Evolutionary conservation across 768 basidiomycete species (phyloP).

Genomic region (Suillus fuscotomentosus): DNA sequence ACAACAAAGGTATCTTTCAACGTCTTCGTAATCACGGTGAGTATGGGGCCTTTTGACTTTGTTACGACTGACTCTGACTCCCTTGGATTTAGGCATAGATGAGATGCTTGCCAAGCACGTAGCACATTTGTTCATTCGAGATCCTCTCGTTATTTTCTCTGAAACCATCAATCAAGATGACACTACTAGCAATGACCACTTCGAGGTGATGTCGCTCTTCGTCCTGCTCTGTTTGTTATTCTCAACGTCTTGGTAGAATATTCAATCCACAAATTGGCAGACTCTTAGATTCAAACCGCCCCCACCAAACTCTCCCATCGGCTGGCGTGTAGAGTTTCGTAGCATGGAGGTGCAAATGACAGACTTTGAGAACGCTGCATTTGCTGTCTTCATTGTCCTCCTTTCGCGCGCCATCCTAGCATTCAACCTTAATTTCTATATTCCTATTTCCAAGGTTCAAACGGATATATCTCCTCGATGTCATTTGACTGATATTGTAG

Average conservation of each 20-base stretch:
- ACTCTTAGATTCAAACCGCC: slow-evolving; percentile 98
- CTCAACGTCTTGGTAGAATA: slow-evolving; percentile 55
- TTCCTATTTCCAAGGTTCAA: slow-evolving; percentile 91
- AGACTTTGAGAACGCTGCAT: slow-evolving; percentile 98
- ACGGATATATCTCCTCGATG: neutral
- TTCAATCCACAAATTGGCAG: slow-evolving; percentile 99
- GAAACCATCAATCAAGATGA: slow-evolving; percentile 96
- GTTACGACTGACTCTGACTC: neutral
- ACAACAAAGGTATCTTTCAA: slow-evolving; percentile 70
- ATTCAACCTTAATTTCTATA: slow-evolving; percentile 91
- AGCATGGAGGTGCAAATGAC: slow-evolving; percentile 99
- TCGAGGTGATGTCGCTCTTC: slow-evolving; percentile 61
- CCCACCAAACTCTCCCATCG: slow-evolving; percentile 87
- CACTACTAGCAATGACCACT: slow-evolving; percentile 84
- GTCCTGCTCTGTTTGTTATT: neutral
- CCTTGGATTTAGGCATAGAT: slow-evolving; percentile 65
- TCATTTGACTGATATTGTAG: slow-evolving; percentile 3
- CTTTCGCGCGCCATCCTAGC: slow-evolving; percentile 90
- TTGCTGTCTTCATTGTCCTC: slow-evolving; percentile 91
- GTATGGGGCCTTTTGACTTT: slow-evolving; percentile 15
- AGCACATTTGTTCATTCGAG: slow-evolving; percentile 95
- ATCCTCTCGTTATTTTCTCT: slow-evolving; percentile 92
- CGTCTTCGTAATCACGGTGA: slow-evolving; percentile 73
- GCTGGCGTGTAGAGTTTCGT: slow-evolving; percentile 98
- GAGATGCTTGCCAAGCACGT: slow-evolving; percentile 86